phyloP scores from a whole-genome alignment of 2,329 filamentous ascomycete genomes.

The Aspergillus tanneri region DNA sequence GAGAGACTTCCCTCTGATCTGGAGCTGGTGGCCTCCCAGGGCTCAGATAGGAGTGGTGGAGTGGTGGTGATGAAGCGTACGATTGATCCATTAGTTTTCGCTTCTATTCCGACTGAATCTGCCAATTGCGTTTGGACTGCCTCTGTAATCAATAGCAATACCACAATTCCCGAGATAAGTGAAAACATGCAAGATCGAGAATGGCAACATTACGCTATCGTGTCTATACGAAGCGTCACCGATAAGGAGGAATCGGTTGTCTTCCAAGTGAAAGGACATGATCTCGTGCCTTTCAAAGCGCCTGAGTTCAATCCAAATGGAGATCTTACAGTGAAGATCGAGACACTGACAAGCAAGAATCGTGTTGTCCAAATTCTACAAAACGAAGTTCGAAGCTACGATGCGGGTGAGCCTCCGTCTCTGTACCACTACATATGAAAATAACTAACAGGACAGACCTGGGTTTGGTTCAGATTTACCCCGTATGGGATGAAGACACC shows the following conservation, averaged over 20 bases:
- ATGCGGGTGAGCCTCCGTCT: conserved; percentile 65
- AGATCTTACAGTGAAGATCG: conserved; percentile 81
- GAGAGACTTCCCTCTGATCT: conserved; percentile 39
- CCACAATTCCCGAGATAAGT: conserved; percentile 47
- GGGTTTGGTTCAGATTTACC: conserved; percentile 83
- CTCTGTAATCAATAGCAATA: conserved; percentile 51
- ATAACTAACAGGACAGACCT: conserved; percentile 59
- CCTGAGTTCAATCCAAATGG: conserved; percentile 91
- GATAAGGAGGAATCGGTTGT: conserved; percentile 76
- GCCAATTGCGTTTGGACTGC: conserved; percentile 81
- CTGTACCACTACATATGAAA: background rate
- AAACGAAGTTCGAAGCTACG: conserved; percentile 85
- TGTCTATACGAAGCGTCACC: conserved; percentile 65
- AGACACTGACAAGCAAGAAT: conserved; percentile 74
- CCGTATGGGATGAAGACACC: conserved; percentile 87
- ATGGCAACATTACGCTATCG: conserved; percentile 73
- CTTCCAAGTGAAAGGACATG: conserved; percentile 70
- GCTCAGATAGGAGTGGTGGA: conserved; percentile 61
- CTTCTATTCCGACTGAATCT: conserved; percentile 69
- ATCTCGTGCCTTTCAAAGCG: conserved; percentile 71
- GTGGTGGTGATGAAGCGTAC: conserved; percentile 75
- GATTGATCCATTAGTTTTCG: conserved; percentile 70
- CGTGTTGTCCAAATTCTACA: conserved; percentile 84
- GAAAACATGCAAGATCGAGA: conserved; percentile 56
- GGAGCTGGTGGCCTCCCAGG: conserved; percentile 55